Percentiles rank a stretch among this genome's conserved stretches.
phyloP scores from a whole-genome alignment of 164 flowering plant genomes.

The Brasenia schreberi region DNA sequence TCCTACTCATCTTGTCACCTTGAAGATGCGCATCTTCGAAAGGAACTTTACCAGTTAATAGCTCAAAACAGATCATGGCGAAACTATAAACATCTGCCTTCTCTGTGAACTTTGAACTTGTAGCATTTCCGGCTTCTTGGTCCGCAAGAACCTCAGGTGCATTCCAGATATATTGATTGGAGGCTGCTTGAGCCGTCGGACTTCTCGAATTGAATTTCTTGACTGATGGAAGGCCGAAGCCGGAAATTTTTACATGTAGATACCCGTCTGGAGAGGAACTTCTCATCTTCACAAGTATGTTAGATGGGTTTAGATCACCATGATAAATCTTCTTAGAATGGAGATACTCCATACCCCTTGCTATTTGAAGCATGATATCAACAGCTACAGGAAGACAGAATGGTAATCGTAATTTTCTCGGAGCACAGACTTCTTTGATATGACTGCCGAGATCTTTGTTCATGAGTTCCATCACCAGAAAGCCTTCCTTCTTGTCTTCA shows the following conservation, averaged over 20 bases:
- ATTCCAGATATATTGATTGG: conserved; percentile 47
- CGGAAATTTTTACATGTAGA: conserved; percentile 47
- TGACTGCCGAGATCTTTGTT: conserved; percentile 35
- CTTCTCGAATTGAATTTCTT: conserved; percentile 10
- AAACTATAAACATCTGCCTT: conserved; percentile 91
- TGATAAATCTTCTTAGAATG: conserved; percentile 54
- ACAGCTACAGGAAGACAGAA: conserved; percentile 57
- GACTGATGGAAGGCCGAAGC: conserved; percentile 45
- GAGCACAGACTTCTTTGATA: conserved; percentile 43
- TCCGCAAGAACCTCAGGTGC: conserved; percentile 83
- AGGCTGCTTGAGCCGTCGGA: conserved; percentile 15
- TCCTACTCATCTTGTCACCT: conserved; percentile 77
- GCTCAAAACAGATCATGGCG: conserved; percentile 81
- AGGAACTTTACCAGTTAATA: conserved; percentile 80
- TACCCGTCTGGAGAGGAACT: conserved; percentile 36
- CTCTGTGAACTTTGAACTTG: conserved; percentile 32
- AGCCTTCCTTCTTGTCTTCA: conserved; percentile 69
- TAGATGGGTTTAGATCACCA: conserved; percentile 65
- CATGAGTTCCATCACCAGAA: conserved; percentile 67
- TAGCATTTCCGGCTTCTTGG: conserved; percentile 30
- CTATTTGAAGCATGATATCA: conserved; percentile 82
- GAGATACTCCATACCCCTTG: conserved; percentile 92
- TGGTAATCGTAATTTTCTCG: conserved; percentile 33
- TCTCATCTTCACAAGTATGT: conserved; percentile 43
- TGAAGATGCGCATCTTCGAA: conserved; percentile 82